Percentiles rank a stretch among this genome's conserved stretches.
These are phyloP conservation scores for Isochrysis galbana DNA, from an alignment of 78 protist genomes.

Conservation along the genomic window DNA sequence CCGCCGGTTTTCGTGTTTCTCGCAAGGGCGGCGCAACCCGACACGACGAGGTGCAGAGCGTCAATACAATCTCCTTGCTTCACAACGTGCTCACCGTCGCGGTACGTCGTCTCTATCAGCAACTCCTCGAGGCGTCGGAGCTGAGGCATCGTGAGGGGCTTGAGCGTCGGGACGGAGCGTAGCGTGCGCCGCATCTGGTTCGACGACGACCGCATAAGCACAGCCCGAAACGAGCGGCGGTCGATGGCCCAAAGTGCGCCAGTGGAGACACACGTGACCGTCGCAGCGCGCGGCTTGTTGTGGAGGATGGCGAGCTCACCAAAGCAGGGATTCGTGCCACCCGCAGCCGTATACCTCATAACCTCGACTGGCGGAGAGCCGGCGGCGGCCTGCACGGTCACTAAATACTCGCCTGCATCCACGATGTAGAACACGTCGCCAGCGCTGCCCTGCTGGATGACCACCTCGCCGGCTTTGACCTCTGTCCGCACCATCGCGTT, in stretches of 20 bases:
- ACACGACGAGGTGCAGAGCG: background rate
- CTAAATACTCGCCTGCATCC: background rate
- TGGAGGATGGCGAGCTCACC: slow-evolving; percentile 22
- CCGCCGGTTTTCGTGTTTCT: no score
- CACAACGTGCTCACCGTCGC: background rate
- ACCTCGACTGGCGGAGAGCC: background rate
- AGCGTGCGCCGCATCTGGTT: background rate
- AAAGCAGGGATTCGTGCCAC: slow-evolving; percentile 5
- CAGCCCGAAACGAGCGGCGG: background rate
- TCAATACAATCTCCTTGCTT: background rate
- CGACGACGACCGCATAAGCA: background rate
- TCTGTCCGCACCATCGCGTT: background rate
- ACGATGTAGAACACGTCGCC: background rate
- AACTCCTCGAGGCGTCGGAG: slow-evolving; percentile 4
- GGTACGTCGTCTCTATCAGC: background rate
- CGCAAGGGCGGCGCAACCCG: background rate
- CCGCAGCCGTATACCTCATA: background rate
- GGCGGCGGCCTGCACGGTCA: background rate
- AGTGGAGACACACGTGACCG: background rate
- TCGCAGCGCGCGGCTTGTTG: slow-evolving; percentile 13
- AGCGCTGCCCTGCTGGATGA: background rate
- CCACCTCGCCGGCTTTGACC: background rate
- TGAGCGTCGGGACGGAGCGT: background rate
- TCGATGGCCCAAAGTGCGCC: slow-evolving; percentile 4
- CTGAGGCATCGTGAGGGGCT: background rate